These are phyloP conservation scores for Triticum monococcum DNA, from an alignment of 176 grass and related monocot genomes.

Conservation along the genomic window DNA sequence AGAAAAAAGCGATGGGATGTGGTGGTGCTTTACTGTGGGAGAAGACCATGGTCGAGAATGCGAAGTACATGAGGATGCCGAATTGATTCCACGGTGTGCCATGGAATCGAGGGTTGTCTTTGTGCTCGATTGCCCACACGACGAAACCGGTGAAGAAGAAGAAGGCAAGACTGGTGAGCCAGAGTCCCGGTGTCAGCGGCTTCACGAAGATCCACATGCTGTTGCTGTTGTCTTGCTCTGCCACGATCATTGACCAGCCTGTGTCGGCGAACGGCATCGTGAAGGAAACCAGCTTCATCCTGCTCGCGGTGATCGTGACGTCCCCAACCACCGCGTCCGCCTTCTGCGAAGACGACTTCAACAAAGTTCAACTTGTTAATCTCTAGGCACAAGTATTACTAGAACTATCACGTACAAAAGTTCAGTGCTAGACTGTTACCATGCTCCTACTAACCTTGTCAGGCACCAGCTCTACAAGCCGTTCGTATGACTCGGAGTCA, in stretches of 20 bases:
- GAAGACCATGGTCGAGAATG: slow-evolving; percentile 94
- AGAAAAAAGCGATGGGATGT: neutral
- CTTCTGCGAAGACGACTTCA: slow-evolving; percentile 20
- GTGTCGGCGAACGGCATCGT: slow-evolving; percentile 79
- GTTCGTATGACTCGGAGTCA: slow-evolving; percentile 30
- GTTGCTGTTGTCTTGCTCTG: too few relatives aligned
- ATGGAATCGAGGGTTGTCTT: slow-evolving; percentile 53
- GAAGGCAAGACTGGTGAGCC: too few relatives aligned
- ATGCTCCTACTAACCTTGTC: slow-evolving; percentile 27
- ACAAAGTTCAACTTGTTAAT: neutral
- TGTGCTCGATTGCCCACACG: slow-evolving; percentile 38
- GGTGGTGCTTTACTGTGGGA: slow-evolving; percentile 52
- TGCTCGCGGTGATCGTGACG: slow-evolving; percentile 58
- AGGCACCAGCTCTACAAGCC: slow-evolving; percentile 22
- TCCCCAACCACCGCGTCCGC: slow-evolving; percentile 58
- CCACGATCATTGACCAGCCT: slow-evolving; percentile 71
- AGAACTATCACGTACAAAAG: too few relatives aligned
- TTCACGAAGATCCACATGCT: too few relatives aligned
- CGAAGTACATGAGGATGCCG: slow-evolving; percentile 70
- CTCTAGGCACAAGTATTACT: too few relatives aligned
- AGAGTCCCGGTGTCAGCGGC: too few relatives aligned
- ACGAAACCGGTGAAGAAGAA: slow-evolving; percentile 31
- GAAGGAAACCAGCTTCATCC: slow-evolving; percentile 64
- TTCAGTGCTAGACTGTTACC: too few relatives aligned
- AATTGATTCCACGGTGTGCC: slow-evolving; percentile 61